phyloP scores from a whole-genome alignment of 768 basidiomycete genomes.

The Mycena vitilis region DNA sequence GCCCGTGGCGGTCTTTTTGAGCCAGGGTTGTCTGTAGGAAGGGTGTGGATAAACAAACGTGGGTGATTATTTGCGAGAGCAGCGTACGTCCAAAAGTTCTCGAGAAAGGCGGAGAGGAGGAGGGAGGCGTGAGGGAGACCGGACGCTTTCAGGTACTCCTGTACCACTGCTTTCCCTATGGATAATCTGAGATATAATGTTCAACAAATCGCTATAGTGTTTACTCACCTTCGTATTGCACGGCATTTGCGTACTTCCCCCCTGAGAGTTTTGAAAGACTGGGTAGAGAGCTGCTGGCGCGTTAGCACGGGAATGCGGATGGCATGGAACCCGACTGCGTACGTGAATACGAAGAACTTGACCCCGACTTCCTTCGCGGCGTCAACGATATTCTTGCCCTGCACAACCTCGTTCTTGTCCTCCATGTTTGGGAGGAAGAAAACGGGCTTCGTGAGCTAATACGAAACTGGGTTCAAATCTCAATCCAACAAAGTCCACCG shows the following conservation, averaged over 20 bases:
- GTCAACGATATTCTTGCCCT: constrained; percentile 14
- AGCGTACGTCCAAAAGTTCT: constrained; percentile 3
- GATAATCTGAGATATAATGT: neutral
- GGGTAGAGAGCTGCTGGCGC: constrained; percentile 5
- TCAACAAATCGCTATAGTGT: too few species aligned
- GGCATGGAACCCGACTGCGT: neutral
- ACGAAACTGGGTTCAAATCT: too few species aligned
- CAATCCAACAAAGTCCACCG: neutral
- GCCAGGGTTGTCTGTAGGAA: neutral
- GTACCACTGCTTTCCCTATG: neutral
- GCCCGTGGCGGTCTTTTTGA: constrained; percentile 2
- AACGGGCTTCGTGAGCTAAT: constrained; percentile 8
- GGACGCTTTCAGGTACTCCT: constrained; percentile 11
- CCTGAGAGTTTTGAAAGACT: constrained; percentile 1
- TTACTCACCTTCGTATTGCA: constrained; percentile 11
- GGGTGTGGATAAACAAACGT: neutral
- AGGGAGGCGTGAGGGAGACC: constrained; percentile 10
- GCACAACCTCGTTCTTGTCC: neutral
- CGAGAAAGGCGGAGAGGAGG: constrained; percentile 8
- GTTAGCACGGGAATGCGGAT: neutral
- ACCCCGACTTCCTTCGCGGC: constrained; percentile 16
- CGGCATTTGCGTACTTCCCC: constrained; percentile 15
- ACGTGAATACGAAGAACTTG: constrained; percentile 19
- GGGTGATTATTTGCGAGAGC: too few species aligned
- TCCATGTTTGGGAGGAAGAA: neutral